Evolutionary conservation across 2,329 filamentous ascomycete genomes (phyloP).

Genomic region (Alternaria solani): DNA sequence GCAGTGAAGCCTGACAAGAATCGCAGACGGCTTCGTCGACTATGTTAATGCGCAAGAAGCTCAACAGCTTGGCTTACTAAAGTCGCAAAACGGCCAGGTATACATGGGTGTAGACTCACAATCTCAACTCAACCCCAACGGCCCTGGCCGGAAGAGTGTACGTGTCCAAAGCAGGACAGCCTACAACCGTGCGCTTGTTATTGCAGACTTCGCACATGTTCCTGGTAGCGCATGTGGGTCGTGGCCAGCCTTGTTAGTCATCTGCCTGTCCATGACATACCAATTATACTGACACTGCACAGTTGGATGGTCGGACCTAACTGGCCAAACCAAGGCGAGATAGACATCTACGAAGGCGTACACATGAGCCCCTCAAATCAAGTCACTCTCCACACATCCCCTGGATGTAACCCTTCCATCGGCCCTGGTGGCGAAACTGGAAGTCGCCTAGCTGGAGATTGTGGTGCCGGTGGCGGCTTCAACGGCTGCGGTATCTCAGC

Average conservation of each 20-base stretch:
- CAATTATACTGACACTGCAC: conserved; percentile 11
- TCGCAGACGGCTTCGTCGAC: conserved; percentile 48
- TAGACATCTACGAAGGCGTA: conserved; percentile 50
- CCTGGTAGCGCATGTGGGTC: conserved; percentile 49
- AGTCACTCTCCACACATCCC: conserved; percentile 49
- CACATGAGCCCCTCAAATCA: conserved; percentile 49
- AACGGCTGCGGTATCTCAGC: conserved; percentile 45
- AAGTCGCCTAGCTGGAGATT: conserved; percentile 42
- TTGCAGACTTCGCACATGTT: conserved; percentile 52
- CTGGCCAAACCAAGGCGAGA: conserved; percentile 52
- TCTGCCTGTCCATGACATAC: background rate
- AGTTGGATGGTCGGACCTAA: conserved; percentile 52
- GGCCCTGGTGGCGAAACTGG: conserved; percentile 46
- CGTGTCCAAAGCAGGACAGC: conserved; percentile 48
- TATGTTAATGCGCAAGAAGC: conserved; percentile 47
- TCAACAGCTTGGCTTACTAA: conserved; percentile 43
- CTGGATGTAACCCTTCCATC: conserved; percentile 45
- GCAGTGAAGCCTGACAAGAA: background rate
- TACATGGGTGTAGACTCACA: conserved; percentile 52
- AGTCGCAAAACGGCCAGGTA: conserved; percentile 44
- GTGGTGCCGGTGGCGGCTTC: conserved; percentile 47
- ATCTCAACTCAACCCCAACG: conserved; percentile 41
- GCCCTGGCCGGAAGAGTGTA: conserved; percentile 47
- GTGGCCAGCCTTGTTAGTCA: conserved; percentile 51
- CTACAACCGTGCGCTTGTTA: conserved; percentile 50